Evolutionary conservation across 805 yeast genomes (phyloP), one percentile per base, ranked within the genome.

Genomic region (Blastobotrys peoriensis): DNA sequence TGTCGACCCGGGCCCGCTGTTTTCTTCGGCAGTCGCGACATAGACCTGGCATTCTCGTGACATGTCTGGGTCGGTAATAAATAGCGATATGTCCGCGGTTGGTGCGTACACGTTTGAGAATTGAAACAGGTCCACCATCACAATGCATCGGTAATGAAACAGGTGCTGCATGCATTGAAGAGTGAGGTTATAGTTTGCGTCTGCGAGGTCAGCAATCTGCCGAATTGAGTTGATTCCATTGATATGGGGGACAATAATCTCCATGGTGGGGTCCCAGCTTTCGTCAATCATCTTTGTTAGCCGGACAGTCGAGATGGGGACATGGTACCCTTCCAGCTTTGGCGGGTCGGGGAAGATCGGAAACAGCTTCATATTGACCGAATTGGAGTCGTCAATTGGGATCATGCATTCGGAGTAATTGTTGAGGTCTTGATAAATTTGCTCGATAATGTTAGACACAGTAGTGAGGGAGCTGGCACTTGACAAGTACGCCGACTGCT

Each of bases 201-300:
- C 79, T 1, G 96, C 86, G 41, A 88, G 63, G 41, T 78, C 77
- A 16, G 95, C 78, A 33, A 94, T 91, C 44, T 75, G 73, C 30
- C 78, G 71, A 16, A 93, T 78, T 4, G 93, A 85, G 60, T 91
- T 91, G 40, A 88, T 71, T 1, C 99, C 98, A 57, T 93, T 79
- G 40, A 93, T 86, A 53, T 71, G 83, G 0, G 96, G 96, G 8
- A 86, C 65, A 19, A 93, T 85, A 53, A 84, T 82, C 38, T 87
- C 70, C 93, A 93, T 83, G 1, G 98, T 91, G 1, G 97, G 97
- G 63, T 93, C 98, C 97, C 98, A 93, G 56, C 85, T 83, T 5
- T 85, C 83, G 62, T 93, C 98, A 36, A 86, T 81, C 49, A 93
- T 69, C 33, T 75, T 67, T 22, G 74, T 73, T 27, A 93, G 66